Evolutionary conservation across 306 rosid genomes (phyloP).

Genomic region (Rosa rugosa): DNA sequence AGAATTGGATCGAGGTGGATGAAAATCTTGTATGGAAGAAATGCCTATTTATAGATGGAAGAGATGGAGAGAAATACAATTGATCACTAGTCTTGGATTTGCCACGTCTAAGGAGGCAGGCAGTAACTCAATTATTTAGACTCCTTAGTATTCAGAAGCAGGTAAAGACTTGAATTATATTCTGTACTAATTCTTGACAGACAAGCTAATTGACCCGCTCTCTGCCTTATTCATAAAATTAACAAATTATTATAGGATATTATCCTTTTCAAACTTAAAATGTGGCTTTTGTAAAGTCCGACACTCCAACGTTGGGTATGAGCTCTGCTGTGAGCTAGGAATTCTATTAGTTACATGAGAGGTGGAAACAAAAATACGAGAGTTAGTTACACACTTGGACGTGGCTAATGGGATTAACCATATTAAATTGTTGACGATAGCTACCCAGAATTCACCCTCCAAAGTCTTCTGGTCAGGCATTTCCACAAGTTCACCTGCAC

Average conservation of each 20-base stretch:
- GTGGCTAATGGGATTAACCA: background rate
- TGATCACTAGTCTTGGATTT: background rate
- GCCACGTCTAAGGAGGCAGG: background rate
- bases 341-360: background rate
- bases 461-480: background rate
- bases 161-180: background rate
- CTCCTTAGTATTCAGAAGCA: background rate
- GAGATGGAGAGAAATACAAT: background rate
- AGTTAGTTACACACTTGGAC: background rate
- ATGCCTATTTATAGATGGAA: slow-evolving; percentile 1
- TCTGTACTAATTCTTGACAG: background rate
- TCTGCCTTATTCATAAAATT: background rate
- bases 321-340: background rate
- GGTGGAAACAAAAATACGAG: background rate
- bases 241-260: too few relatives aligned
- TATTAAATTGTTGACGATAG: background rate
- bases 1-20: background rate
- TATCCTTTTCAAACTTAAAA: too few relatives aligned
- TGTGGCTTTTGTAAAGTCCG: background rate
- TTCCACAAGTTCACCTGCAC: background rate
- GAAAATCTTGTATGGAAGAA: background rate
- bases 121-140: background rate
- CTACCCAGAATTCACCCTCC: background rate
- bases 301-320: background rate
- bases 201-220: background rate